These are phyloP conservation scores for Torrubiella hemipterigena DNA, from an alignment of 2,329 filamentous ascomycete genomes.

Conservation along the genomic window DNA sequence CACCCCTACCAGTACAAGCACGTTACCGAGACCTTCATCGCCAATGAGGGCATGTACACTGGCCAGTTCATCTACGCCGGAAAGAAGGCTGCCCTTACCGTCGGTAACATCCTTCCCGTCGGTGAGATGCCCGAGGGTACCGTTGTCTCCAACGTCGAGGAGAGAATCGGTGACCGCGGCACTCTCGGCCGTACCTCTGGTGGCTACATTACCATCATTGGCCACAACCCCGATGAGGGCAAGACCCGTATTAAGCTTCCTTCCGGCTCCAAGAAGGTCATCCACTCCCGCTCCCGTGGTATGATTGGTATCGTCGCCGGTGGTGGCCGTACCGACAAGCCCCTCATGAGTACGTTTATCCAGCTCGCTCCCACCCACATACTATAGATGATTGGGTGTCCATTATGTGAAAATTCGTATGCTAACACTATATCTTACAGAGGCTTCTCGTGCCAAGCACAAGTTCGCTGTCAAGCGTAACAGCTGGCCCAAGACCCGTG, in stretches of 20 bases:
- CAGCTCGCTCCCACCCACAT: too few relatives aligned
- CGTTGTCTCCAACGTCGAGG: constrained; percentile 97
- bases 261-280: constrained; percentile 97
- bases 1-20: constrained; percentile 98
- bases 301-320: constrained; percentile 99
- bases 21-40: constrained; percentile 98
- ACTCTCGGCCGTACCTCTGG: constrained; percentile 92
- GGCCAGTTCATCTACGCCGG: constrained; percentile 99
- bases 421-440: too few relatives aligned
- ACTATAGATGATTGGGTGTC: too few relatives aligned
- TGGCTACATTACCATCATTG: constrained; percentile 98
- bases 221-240: constrained; percentile 97
- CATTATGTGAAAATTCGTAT: too few relatives aligned
- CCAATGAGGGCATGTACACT: constrained; percentile 99
- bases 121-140: constrained; percentile 96
- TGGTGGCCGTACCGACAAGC: constrained; percentile 99
- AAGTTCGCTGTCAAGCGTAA: constrained; percentile 99
- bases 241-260: constrained; percentile 99
- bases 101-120: constrained; percentile 95
- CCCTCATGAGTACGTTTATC: constrained; percentile 75
- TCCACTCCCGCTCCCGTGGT: constrained; percentile 82
- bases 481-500: constrained; percentile 99
- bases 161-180: constrained; percentile 96
- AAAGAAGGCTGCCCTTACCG: constrained; percentile 93
- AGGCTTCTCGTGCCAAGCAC: constrained; percentile 99